phyloP scores from a whole-genome alignment of 306 rosid species.

The Ochetophila trinervis region DNA sequence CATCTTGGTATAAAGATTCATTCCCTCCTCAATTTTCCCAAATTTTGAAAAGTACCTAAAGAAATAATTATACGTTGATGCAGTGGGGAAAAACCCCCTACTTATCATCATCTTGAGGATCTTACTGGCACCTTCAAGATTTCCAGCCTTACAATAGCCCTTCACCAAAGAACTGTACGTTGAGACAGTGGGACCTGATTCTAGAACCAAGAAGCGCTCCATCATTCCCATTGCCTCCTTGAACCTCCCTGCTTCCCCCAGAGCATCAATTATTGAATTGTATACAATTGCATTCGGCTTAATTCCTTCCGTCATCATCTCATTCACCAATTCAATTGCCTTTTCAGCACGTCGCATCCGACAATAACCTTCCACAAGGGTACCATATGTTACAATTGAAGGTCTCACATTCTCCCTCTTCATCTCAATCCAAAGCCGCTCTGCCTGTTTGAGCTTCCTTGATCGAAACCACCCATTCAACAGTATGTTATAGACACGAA shows the following conservation, averaged over 20 bases:
- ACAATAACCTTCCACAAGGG: slow-evolving; percentile 86
- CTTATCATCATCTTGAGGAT: slow-evolving; percentile 80
- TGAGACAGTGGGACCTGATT: slow-evolving; percentile 77
- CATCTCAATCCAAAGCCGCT: slow-evolving; percentile 80
- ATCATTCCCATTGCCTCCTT: slow-evolving; percentile 79
- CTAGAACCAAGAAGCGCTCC: slow-evolving; percentile 68
- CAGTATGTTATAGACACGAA: slow-evolving; percentile 64
- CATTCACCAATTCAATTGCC: slow-evolving; percentile 67
- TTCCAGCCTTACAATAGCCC: slow-evolving; percentile 82
- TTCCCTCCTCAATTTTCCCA: slow-evolving; percentile 79
- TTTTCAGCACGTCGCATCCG: slow-evolving; percentile 67
- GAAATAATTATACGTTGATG: slow-evolving; percentile 88
- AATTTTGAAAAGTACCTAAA: slow-evolving; percentile 71
- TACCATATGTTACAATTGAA: slow-evolving; percentile 87
- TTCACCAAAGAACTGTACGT: slow-evolving; percentile 81
- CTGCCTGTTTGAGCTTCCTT: slow-evolving; percentile 76
- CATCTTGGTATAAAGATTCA: slow-evolving; percentile 82
- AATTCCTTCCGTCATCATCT: slow-evolving; percentile 66
- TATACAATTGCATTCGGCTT: slow-evolving; percentile 72
- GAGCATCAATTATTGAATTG: slow-evolving; percentile 79
- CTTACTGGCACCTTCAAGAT: slow-evolving; percentile 77
- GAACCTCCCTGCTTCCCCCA: slow-evolving; percentile 77
- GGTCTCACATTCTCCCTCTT: slow-evolving; percentile 64
- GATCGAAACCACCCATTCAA: slow-evolving; percentile 82
- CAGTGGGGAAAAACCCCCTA: slow-evolving; percentile 60